These are phyloP conservation scores for Lentinula lateritia DNA, from an alignment of 768 basidiomycete species.

Conservation along the genomic window DNA sequence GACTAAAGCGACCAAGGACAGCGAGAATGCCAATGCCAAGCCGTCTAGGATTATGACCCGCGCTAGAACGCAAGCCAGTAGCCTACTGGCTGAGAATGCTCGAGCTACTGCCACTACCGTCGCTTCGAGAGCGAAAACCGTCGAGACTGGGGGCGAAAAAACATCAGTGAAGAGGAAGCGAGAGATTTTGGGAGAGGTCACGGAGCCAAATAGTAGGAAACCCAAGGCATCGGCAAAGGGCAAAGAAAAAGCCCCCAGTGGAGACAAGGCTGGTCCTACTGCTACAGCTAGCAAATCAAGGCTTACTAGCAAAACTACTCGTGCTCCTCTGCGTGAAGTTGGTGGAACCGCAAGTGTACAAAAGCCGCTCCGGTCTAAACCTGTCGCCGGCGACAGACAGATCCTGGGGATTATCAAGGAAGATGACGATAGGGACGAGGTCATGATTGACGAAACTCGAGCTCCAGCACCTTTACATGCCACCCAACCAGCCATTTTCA, in stretches of 20 bases:
- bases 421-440: conserved; percentile 11
- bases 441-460: conserved; percentile 14
- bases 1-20: conserved; percentile 7
- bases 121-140: conserved; percentile 47
- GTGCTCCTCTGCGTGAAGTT: conserved; percentile 54
- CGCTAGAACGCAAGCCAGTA: conserved; percentile 27
- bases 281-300: conserved; percentile 34
- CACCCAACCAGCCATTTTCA: background rate
- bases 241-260: conserved; percentile 60
- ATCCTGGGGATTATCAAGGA: background rate
- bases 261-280: conserved; percentile 55
- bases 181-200: conserved; percentile 73
- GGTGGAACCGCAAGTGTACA: conserved; percentile 33
- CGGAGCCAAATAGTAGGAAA: conserved; percentile 45
- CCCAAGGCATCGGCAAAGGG: conserved; percentile 32
- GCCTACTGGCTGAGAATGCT: conserved; percentile 20
- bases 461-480: background rate
- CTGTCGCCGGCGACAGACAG: conserved; percentile 8
- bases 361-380: conserved; percentile 14
- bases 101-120: conserved; percentile 43
- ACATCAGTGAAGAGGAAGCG: conserved; percentile 71
- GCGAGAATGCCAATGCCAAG: conserved; percentile 10
- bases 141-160: conserved; percentile 34
- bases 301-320: conserved; percentile 23
- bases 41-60: conserved; percentile 11